Conservation (phyloP, 1,139 yeast genomes). For the Torulaspora globosa region DNA sequence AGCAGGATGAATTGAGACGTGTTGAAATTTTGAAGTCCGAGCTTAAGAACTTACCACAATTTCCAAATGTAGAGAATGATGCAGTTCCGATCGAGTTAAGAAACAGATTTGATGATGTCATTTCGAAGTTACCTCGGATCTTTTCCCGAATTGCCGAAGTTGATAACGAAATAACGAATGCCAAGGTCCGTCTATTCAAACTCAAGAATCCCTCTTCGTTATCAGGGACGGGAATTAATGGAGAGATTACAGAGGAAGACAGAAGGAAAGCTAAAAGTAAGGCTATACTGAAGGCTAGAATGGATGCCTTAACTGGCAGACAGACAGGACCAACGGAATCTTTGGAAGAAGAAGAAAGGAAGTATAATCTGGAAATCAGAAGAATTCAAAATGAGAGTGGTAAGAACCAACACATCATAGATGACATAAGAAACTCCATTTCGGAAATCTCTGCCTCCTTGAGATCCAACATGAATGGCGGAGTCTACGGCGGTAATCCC, state of each 20-base stretch:
- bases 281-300: constrained; percentile 71
- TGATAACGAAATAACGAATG: constrained; percentile 64
- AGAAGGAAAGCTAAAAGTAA: constrained; percentile 73
- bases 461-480: constrained; percentile 41
- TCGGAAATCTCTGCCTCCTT: constrained; percentile 66
- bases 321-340: constrained; percentile 47
- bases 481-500: constrained; percentile 40
- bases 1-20: constrained; percentile 40
- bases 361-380: constrained; percentile 53
- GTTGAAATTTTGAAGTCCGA: constrained; percentile 62
- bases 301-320: constrained; percentile 89
- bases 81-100: constrained; percentile 32
- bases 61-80: constrained; percentile 34
- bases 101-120: constrained; percentile 42
- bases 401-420: constrained; percentile 54
- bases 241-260: constrained; percentile 77
- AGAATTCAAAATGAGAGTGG: constrained; percentile 53
- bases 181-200: constrained; percentile 62
- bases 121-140: constrained; percentile 67
- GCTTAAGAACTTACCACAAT: constrained; percentile 42
- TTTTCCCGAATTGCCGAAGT: constrained; percentile 57
- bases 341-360: constrained; percentile 52
- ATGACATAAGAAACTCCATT: constrained; percentile 72
- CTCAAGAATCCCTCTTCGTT: constrained; percentile 64
- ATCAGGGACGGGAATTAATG: constrained; percentile 80